Evolutionary conservation across 2,329 filamentous ascomycete species (phyloP).

Genomic region (Zalaria obscura): DNA sequence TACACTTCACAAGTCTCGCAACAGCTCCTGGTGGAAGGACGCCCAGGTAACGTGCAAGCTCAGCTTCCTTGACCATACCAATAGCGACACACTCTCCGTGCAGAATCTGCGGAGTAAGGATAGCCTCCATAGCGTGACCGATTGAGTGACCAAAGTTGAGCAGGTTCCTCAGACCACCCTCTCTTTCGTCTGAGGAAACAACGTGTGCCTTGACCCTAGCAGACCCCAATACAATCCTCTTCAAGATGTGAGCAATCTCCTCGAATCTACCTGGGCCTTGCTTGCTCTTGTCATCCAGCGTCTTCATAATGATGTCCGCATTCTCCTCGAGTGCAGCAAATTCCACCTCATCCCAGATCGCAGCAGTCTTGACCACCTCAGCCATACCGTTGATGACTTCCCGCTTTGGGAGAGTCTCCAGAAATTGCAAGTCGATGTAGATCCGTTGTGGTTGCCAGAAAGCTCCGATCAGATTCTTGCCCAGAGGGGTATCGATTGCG

Average conservation of each 20-base stretch:
- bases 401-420: constrained; percentile 76
- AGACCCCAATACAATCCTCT: constrained; percentile 65
- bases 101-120: constrained; percentile 85
- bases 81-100: constrained; percentile 95
- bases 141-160: constrained; percentile 98
- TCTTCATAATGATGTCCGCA: constrained; percentile 59
- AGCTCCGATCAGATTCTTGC: constrained; percentile 89
- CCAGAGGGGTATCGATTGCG: constrained; percentile 87
- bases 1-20: constrained; percentile 79
- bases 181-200: constrained; percentile 85
- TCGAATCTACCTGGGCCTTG: constrained; percentile 47
- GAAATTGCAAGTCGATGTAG: constrained; percentile 84
- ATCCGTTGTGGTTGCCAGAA: constrained; percentile 95
- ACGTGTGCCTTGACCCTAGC: constrained; percentile 90
- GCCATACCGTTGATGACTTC: constrained; percentile 99
- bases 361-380: constrained; percentile 74
- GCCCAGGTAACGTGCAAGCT: constrained; percentile 78
- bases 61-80: constrained; percentile 96
- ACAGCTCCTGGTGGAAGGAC: constrained; percentile 76
- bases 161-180: constrained; percentile 84
- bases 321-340: constrained; percentile 76
- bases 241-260: constrained; percentile 42
- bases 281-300: constrained; percentile 46
- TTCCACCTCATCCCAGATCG: constrained; percentile 83
- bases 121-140: constrained; percentile 89